Evolutionary conservation across 805 yeast species (phyloP).

Genomic region (Wickerhamomyces bisporus): DNA sequence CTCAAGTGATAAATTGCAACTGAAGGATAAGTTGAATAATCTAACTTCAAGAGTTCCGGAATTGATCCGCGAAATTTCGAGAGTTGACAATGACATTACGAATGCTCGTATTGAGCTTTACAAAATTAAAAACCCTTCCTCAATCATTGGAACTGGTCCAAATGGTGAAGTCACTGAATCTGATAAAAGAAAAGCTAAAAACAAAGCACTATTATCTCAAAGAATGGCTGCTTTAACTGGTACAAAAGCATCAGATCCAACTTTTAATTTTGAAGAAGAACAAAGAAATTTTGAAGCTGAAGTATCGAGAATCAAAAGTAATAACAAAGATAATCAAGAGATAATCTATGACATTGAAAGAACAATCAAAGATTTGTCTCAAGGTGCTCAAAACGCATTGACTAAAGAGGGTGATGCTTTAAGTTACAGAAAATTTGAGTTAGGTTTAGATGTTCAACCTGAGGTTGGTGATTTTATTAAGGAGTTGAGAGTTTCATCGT

Average conservation of each 20-base stretch:
- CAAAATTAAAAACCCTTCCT: conserved; percentile 62
- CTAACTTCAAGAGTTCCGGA: conserved; percentile 70
- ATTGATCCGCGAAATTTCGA: conserved; percentile 56
- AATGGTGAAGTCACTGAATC: conserved; percentile 81
- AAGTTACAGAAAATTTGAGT: conserved; percentile 71
- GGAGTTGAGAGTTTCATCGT: conserved; percentile 35
- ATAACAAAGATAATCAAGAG: conserved; percentile 48
- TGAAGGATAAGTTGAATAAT: conserved; percentile 52
- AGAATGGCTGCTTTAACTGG: conserved; percentile 95
- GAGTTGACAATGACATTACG: conserved; percentile 65
- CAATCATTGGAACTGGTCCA: conserved; percentile 79
- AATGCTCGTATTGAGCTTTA: conserved; percentile 59
- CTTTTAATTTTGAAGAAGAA: conserved; percentile 31
- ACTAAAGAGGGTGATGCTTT: conserved; percentile 33
- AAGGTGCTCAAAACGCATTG: conserved; percentile 32
- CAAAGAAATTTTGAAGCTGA: conserved; percentile 42
- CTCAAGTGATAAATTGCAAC: conserved; percentile 32
- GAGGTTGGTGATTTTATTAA: conserved; percentile 59
- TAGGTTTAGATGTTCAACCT: conserved; percentile 72
- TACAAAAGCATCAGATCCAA: conserved; percentile 42
- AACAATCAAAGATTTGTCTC: conserved; percentile 57
- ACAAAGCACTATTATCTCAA: conserved; percentile 72
- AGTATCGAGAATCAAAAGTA: conserved; percentile 44
- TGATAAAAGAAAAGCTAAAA: conserved; percentile 75
- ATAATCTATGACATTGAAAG: conserved; percentile 68